phyloP scores from a whole-genome alignment of 2,329 filamentous ascomycete genomes.

The Penicillium hordei region DNA sequence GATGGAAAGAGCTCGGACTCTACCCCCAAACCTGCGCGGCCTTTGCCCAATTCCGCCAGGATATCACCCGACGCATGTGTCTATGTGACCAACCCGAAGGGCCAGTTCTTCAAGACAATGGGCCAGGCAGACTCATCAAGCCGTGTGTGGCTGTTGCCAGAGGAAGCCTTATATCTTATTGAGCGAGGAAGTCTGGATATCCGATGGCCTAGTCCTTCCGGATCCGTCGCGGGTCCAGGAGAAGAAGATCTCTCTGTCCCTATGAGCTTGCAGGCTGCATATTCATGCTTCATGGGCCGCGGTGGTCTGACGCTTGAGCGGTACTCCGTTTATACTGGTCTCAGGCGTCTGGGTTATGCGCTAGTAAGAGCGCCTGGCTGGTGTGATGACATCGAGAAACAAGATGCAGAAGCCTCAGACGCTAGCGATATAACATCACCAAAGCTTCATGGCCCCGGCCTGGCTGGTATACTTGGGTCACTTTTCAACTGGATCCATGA shows the following conservation, averaged over 20 bases:
- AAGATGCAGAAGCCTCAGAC: conserved; percentile 11
- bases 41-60: conserved; percentile 15
- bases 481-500: conserved; percentile 39
- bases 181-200: conserved; percentile 86
- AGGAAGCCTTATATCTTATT: conserved; percentile 86
- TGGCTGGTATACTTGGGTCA: conserved; percentile 33
- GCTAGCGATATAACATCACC: conserved; percentile 3
- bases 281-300: conserved; percentile 75
- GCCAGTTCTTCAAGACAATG: conserved; percentile 71
- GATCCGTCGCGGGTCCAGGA: conserved; percentile 26
- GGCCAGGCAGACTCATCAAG: conserved; percentile 67
- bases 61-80: conserved; percentile 50
- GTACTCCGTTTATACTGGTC: conserved; percentile 82
- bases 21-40: conserved; percentile 15
- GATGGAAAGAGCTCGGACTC: conserved; percentile 13
- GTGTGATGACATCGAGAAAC: conserved; percentile 40
- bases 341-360: conserved; percentile 80
- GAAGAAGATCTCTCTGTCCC: conserved; percentile 67
- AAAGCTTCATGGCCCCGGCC: conserved; percentile 19
- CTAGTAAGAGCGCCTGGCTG: conserved; percentile 68
- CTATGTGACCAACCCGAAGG: conserved; percentile 68
- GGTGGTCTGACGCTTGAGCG: conserved; percentile 68
- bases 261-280: conserved; percentile 87
- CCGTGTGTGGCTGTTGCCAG: conserved; percentile 79
- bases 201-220: conserved; percentile 66